Conservation (phyloP, 1,284 basidiomycete species). For the Cryptococcus amylolentus region DNA sequence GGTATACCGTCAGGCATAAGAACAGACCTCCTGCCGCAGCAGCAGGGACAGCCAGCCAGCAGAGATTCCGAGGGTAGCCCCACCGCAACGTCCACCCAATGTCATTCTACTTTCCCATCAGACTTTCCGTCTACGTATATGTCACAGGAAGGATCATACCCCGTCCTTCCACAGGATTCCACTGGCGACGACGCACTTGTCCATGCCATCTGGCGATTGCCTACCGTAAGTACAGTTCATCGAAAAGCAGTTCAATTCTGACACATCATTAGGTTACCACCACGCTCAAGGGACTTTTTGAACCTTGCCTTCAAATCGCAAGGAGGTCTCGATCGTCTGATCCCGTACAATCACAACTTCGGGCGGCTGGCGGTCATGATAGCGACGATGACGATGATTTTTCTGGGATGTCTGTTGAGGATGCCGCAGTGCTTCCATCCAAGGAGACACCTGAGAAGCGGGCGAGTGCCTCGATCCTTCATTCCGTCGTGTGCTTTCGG, state of each 20-base stretch:
- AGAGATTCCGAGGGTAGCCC: not conserved
- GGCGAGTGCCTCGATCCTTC: conserved; percentile 21
- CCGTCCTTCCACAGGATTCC: not conserved
- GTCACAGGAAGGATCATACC: conserved; percentile 1
- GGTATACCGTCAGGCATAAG: conserved; percentile 65
- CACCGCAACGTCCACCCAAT: not conserved
- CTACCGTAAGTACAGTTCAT: conserved; percentile 12
- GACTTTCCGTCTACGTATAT: conserved; percentile 3
- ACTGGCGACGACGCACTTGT: not conserved
- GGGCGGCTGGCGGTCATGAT: not conserved
- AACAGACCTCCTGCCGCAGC: conserved; percentile 15
- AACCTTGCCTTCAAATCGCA: conserved; percentile 6
- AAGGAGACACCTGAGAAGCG: conserved; percentile 33
- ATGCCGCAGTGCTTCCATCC: conserved; percentile 33
- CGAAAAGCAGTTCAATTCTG: not conserved
- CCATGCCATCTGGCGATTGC: conserved; percentile 12
- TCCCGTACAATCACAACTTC: not conserved
- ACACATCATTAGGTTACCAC: conserved; percentile 5
- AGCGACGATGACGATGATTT: conserved; percentile 61
- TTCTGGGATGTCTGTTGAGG: conserved; percentile 56
- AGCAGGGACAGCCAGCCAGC: not conserved
- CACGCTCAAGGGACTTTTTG: conserved; percentile 11
- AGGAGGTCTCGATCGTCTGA: not conserved
- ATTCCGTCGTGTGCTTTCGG: conserved; percentile 34
- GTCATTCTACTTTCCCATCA: not conserved